phyloP scores from a whole-genome alignment of 2,329 filamentous ascomycete genomes.

The Pseudogymnoascus sp. region DNA sequence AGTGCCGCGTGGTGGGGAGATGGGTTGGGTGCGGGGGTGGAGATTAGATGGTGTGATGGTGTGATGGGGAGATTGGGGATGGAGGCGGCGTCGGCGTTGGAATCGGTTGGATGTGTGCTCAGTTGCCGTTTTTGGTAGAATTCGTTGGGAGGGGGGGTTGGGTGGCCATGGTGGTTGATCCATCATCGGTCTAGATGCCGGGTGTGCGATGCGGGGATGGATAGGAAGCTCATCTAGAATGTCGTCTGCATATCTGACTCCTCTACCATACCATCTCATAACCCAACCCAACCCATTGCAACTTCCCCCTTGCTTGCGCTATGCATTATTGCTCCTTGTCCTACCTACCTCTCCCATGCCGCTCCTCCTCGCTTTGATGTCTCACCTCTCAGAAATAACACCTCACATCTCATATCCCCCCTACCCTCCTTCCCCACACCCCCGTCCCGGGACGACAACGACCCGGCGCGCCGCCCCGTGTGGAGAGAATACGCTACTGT shows the following conservation, averaged over 20 bases:
- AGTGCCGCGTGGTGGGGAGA: not conserved
- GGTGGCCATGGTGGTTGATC: not conserved
- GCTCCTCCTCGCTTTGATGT: not conserved
- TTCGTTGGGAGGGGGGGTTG: not conserved
- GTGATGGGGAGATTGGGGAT: not conserved
- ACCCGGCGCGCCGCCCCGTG: not conserved
- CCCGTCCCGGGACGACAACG: not conserved
- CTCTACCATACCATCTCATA: not conserved
- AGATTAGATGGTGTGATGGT: not conserved
- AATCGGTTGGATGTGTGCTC: not conserved
- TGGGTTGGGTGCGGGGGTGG: not conserved
- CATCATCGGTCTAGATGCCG: not conserved
- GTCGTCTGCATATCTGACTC: not conserved
- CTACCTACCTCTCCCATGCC: not conserved
- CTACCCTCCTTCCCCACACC: not conserved
- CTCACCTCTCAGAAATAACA: not conserved
- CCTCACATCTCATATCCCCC: not conserved
- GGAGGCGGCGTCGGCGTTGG: not conserved
- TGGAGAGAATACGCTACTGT: no score
- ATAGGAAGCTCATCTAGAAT: not conserved
- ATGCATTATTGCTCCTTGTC: not conserved
- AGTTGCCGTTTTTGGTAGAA: not conserved
- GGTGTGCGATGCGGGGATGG: not conserved
- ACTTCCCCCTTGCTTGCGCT: not conserved
- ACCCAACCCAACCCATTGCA: not conserved